phyloP scores from a whole-genome alignment of 148 eudicot genomes.

The Oxyria digyna region DNA sequence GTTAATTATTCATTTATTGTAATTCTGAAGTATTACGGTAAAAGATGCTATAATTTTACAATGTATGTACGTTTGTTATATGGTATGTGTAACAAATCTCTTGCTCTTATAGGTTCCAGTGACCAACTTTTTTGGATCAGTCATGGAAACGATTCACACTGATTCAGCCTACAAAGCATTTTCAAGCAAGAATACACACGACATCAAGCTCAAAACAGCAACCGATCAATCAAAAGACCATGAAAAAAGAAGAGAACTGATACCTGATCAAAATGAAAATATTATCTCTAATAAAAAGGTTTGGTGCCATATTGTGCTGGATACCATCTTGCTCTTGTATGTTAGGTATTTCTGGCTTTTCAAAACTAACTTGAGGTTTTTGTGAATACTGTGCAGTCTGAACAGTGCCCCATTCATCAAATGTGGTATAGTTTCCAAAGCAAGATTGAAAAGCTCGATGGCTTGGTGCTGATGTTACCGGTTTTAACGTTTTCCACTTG shows the following conservation, averaged over 20 bases:
- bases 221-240: conserved; percentile 19
- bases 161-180: conserved; percentile 69
- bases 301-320: conserved; percentile 8
- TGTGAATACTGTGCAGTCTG: conserved; percentile 22
- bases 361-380: not conserved
- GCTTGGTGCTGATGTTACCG: conserved; percentile 50
- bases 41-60: not conserved
- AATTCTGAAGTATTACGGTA: not conserved
- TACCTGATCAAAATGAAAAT: conserved; percentile 19
- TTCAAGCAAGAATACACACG: conserved; percentile 28
- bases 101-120: conserved; percentile 60
- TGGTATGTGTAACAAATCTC: not conserved
- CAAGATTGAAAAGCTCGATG: conserved; percentile 39
- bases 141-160: conserved; percentile 92
- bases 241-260: conserved; percentile 19
- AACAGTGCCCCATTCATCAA: conserved; percentile 47
- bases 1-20: too few species aligned
- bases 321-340: not conserved
- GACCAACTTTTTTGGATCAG: conserved; percentile 94
- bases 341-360: not conserved
- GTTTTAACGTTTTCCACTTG: conserved; percentile 49
- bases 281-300: conserved; percentile 25
- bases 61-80: not conserved
- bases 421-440: conserved; percentile 29
- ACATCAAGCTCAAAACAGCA: conserved; percentile 16